Percentiles rank a stretch among this genome's conserved stretches.
These are phyloP conservation scores for Zygoascus flipseniorum DNA, from an alignment of 805 yeast species.

Conservation along the genomic window DNA sequence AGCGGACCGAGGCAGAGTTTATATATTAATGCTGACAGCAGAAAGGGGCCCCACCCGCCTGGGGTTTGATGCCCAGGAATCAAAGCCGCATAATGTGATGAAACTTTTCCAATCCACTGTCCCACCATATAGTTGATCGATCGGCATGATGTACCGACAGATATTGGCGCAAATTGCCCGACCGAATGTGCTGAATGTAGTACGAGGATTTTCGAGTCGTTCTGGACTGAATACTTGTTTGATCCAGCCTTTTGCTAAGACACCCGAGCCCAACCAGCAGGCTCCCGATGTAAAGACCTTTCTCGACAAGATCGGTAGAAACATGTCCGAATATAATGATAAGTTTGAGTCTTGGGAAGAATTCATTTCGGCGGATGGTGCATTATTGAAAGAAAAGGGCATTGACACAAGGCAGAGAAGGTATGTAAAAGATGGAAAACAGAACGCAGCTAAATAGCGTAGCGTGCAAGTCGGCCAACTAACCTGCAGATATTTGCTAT, in stretches of 20 bases:
- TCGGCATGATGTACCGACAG: neutral
- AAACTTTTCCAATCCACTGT: neutral
- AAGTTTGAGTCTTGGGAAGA: conserved; percentile 65
- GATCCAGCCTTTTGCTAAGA: neutral
- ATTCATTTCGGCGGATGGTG: conserved; percentile 49
- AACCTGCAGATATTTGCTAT: conserved; percentile 39
- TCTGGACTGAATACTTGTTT: neutral
- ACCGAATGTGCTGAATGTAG: neutral
- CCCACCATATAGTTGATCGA: neutral
- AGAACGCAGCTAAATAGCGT: neutral
- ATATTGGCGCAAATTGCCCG: neutral
- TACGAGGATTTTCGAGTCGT: neutral
- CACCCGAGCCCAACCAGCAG: conserved; percentile 35
- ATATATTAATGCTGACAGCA: no score
- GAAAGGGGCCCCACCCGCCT: no score
- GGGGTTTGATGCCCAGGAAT: neutral
- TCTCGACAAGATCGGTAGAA: conserved; percentile 71
- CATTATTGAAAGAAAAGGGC: conserved; percentile 63
- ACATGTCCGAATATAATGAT: conserved; percentile 56
- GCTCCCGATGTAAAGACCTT: conserved; percentile 70
- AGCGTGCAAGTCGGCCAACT: neutral
- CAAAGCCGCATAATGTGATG: neutral
- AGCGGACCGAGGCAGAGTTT: no score
- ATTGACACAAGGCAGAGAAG: conserved; percentile 60
- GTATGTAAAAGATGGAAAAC: neutral